Percentiles rank a stretch among this genome's conserved stretches.
Evolutionary conservation across 2,329 filamentous ascomycete species (phyloP).

Genomic region (Emmonsiellopsis sp.): DNA sequence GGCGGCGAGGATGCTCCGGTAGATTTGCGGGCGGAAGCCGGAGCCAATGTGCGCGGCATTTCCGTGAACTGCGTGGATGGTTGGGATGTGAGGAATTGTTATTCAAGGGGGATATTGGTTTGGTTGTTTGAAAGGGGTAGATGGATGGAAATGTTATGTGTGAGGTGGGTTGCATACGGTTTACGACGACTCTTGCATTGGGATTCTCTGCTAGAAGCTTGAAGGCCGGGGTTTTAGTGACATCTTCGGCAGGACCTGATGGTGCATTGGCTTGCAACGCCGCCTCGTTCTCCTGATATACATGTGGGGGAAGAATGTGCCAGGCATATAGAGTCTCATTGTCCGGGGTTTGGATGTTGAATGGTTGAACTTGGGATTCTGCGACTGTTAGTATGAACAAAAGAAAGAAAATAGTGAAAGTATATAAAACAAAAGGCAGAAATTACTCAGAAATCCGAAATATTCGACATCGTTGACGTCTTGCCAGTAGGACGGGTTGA

Average conservation of each 20-base stretch:
- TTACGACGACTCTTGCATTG: slow-evolving; percentile 46
- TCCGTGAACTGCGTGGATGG: slow-evolving; percentile 31
- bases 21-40: slow-evolving; percentile 63
- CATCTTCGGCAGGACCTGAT: slow-evolving; percentile 42
- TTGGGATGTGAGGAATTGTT: slow-evolving; percentile 7
- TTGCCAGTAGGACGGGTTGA: slow-evolving; percentile 63
- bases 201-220: slow-evolving; percentile 42
- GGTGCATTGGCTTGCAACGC: slow-evolving; percentile 45
- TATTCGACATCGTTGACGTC: slow-evolving; percentile 67
- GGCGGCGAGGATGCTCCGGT: slow-evolving; percentile 65
- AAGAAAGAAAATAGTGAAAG: not conserved
- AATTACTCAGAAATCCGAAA: slow-evolving; percentile 75
- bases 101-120: not conserved
- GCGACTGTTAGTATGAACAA: slow-evolving; percentile 9
- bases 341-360: slow-evolving; percentile 65
- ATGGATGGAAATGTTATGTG: slow-evolving; percentile 8
- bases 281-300: slow-evolving; percentile 64
- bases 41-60: slow-evolving; percentile 84
- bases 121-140: slow-evolving; percentile 6
- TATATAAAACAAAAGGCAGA: not conserved
- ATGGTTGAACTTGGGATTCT: slow-evolving; percentile 85
- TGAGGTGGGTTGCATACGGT: slow-evolving; percentile 30
- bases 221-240: slow-evolving; percentile 40
- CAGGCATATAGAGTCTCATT: slow-evolving; percentile 74
- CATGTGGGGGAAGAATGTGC: slow-evolving; percentile 74